Evolutionary conservation across 208 protist genomes (phyloP).

Genomic region (Leishmania guyanensis): DNA sequence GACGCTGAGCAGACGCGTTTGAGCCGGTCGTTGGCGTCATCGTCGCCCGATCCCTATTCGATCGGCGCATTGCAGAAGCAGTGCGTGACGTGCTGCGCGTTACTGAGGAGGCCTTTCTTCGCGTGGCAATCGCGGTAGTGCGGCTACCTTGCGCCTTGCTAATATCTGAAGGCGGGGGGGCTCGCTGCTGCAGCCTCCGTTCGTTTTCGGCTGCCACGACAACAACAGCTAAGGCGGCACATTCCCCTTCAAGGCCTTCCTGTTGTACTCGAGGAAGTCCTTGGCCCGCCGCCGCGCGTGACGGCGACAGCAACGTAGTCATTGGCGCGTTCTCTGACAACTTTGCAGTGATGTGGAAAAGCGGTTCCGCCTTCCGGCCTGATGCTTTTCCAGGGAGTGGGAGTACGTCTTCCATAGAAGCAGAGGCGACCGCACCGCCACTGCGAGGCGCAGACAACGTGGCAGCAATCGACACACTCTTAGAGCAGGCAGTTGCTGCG

Average conservation of each 20-base stretch:
- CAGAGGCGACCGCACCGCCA: background rate
- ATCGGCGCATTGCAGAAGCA: background rate
- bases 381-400: background rate
- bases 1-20: constrained; percentile 12
- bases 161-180: background rate
- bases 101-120: background rate
- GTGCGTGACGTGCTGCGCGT: background rate
- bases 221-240: background rate
- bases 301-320: background rate
- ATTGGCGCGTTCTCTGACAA: background rate
- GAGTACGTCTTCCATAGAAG: background rate
- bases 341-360: background rate
- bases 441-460: background rate
- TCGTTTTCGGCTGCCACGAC: background rate
- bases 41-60: background rate
- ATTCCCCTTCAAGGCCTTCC: background rate
- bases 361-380: background rate
- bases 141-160: background rate
- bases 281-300: background rate
- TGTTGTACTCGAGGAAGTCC: background rate
- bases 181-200: background rate
- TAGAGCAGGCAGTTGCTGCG: constrained; percentile 8
- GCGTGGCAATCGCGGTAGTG: background rate
- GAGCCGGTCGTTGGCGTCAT: background rate
- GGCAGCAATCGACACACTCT: background rate